Evolutionary conservation across 441 rosid genomes (phyloP).

Genomic region (Macaranga tanarius): DNA sequence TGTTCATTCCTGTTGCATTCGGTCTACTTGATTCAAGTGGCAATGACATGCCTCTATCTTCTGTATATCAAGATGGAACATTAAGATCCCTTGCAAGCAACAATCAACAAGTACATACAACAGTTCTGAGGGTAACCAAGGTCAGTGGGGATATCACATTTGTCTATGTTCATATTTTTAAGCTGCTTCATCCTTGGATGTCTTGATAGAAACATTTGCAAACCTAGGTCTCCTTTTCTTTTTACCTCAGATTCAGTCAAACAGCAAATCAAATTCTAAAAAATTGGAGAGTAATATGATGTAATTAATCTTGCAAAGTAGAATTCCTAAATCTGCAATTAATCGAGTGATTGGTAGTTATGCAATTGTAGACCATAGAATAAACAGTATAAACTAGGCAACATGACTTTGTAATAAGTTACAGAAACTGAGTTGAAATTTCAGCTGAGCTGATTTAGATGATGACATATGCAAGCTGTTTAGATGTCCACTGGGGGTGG

Average conservation of each 20-base stretch:
- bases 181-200: background rate
- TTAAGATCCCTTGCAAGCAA: constrained; percentile 47
- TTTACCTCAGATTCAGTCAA: background rate
- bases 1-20: constrained; percentile 83
- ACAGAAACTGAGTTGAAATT: background rate
- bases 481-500: background rate
- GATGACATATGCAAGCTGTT: background rate
- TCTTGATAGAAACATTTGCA: background rate
- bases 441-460: background rate
- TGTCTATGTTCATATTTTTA: constrained; percentile 8
- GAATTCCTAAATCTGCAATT: background rate
- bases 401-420: background rate
- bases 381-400: no score
- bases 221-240: background rate
- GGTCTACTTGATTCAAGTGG: constrained; percentile 84
- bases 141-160: constrained; percentile 37
- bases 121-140: constrained; percentile 85
- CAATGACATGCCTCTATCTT: constrained; percentile 71
- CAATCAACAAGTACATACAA: constrained; percentile 46
- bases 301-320: background rate
- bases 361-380: background rate
- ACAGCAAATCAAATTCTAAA: background rate
- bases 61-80: constrained; percentile 67
- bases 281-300: background rate
- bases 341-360: background rate